Conservation (phyloP, 2,329 filamentous ascomycete species). For the Fusarium protoensiforme region DNA sequence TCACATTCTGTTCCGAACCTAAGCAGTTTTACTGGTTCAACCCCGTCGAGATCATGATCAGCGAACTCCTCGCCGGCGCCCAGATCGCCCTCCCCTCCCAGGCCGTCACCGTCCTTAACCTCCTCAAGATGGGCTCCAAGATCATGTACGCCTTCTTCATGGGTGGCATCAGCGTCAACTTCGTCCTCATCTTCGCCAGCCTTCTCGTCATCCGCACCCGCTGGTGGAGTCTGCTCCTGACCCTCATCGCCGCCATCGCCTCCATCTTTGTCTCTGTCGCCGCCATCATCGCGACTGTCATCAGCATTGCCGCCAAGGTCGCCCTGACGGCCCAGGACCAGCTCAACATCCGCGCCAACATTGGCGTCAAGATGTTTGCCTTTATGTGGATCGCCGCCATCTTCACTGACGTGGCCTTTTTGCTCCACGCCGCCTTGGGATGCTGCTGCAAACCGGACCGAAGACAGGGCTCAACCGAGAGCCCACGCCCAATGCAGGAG, state of each 20-base stretch:
- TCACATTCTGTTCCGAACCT: slow-evolving; percentile 80
- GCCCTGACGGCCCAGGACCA: slow-evolving; percentile 77
- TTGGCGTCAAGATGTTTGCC: slow-evolving; percentile 80
- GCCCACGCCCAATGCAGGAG: slow-evolving; percentile 29
- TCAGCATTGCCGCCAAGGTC: slow-evolving; percentile 84
- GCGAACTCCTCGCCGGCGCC: slow-evolving; percentile 83
- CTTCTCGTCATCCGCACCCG: slow-evolving; percentile 65
- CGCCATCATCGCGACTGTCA: slow-evolving; percentile 81
- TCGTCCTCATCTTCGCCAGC: slow-evolving; percentile 77
- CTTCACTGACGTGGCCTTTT: slow-evolving; percentile 74
- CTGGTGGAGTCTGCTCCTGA: slow-evolving; percentile 74
- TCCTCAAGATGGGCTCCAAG: slow-evolving; percentile 79
- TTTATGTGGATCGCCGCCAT: slow-evolving; percentile 90
- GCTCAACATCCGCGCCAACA: slow-evolving; percentile 78
- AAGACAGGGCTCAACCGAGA: neutral
- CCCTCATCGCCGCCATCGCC: slow-evolving; percentile 74
- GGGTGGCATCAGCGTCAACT: slow-evolving; percentile 74
- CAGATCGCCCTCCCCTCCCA: slow-evolving; percentile 83
- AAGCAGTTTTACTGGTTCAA: slow-evolving; percentile 88
- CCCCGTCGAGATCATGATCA: slow-evolving; percentile 82
- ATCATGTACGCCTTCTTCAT: slow-evolving; percentile 94
- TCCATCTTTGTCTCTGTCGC: slow-evolving; percentile 76
- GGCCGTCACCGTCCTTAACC: slow-evolving; percentile 76
- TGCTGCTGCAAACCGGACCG: slow-evolving; percentile 72
- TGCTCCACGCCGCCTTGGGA: slow-evolving; percentile 79